Conservation (phyloP, 176 grass and related monocot genomes). For the Eragrostis nindensis region DNA sequence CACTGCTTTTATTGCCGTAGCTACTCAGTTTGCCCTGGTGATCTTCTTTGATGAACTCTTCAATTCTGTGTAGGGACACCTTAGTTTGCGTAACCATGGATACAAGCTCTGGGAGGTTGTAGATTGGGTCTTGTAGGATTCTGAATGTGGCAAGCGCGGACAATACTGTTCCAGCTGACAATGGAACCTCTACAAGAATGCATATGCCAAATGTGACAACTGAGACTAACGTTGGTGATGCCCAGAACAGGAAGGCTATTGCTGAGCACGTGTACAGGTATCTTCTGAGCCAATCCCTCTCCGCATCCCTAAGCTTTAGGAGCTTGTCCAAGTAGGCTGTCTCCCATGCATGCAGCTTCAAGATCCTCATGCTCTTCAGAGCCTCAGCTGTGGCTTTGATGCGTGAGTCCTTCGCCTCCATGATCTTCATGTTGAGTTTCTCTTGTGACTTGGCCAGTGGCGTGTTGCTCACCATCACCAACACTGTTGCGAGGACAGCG, state of each 20-base stretch:
- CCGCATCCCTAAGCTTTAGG: slow-evolving; percentile 66
- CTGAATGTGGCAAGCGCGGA: slow-evolving; percentile 86
- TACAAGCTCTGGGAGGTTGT: slow-evolving; percentile 83
- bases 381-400: slow-evolving; percentile 83
- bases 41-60: slow-evolving; percentile 73
- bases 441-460: slow-evolving; percentile 69
- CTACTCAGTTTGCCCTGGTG: slow-evolving; percentile 49
- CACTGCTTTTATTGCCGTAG: background rate
- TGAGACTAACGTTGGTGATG: slow-evolving; percentile 78
- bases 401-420: slow-evolving; percentile 85
- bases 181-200: slow-evolving; percentile 64
- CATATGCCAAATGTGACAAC: slow-evolving; percentile 78
- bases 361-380: slow-evolving; percentile 84
- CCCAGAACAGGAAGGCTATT: slow-evolving; percentile 86
- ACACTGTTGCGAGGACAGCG: slow-evolving; percentile 53
- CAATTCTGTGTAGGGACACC: slow-evolving; percentile 78
- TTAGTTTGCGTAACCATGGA: slow-evolving; percentile 84
- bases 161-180: slow-evolving; percentile 67
- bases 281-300: slow-evolving; percentile 63
- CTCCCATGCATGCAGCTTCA: slow-evolving; percentile 95
- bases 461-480: slow-evolving; percentile 91
- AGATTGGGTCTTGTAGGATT: slow-evolving; percentile 90
- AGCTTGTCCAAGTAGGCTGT: slow-evolving; percentile 72
- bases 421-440: slow-evolving; percentile 72
- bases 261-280: slow-evolving; percentile 86